Conservation (phyloP, 345 rosid species). For the Punica granatum region DNA sequence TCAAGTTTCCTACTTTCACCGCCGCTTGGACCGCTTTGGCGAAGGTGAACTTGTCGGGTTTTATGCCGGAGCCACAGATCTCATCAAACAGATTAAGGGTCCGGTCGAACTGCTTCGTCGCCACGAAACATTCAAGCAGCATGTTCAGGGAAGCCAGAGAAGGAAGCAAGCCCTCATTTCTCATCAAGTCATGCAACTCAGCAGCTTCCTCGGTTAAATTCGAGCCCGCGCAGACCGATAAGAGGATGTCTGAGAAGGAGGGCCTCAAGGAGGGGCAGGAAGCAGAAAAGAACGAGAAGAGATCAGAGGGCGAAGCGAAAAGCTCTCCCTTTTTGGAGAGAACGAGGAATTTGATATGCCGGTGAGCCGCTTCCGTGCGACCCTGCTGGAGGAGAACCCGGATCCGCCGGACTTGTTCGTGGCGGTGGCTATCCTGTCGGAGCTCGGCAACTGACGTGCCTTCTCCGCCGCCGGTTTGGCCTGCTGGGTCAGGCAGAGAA, state of each 20-base stretch:
- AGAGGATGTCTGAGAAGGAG: slow-evolving; percentile 34
- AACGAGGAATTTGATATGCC: slow-evolving; percentile 32
- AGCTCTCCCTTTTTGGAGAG: slow-evolving; percentile 19
- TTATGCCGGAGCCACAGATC: slow-evolving; percentile 33
- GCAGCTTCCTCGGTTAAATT: slow-evolving; percentile 40
- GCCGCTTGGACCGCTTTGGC: slow-evolving; percentile 76
- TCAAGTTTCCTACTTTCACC: slow-evolving; percentile 48
- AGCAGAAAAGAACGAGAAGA: slow-evolving; percentile 40
- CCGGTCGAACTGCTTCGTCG: slow-evolving; percentile 26
- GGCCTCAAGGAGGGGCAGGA: slow-evolving; percentile 34
- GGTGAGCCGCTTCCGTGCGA: slow-evolving; percentile 35
- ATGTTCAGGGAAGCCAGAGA: slow-evolving; percentile 29
- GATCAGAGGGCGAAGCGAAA: slow-evolving; percentile 40
- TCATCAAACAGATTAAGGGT: slow-evolving; percentile 45
- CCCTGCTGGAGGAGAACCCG: slow-evolving; percentile 50
- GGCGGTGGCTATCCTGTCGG: slow-evolving; percentile 21
- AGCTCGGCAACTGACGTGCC: neutral
- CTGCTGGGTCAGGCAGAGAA: neutral
- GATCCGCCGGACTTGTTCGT: slow-evolving; percentile 32
- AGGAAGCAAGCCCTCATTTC: slow-evolving; percentile 42
- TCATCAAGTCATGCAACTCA: slow-evolving; percentile 33
- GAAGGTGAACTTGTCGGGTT: slow-evolving; percentile 46
- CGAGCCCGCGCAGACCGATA: slow-evolving; percentile 34
- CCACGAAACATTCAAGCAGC: slow-evolving; percentile 36
- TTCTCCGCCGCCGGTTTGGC: neutral